These are phyloP conservation scores for Bothriochloa decipiens DNA, from an alignment of 176 grass and related monocot genomes.

Conservation along the genomic window DNA sequence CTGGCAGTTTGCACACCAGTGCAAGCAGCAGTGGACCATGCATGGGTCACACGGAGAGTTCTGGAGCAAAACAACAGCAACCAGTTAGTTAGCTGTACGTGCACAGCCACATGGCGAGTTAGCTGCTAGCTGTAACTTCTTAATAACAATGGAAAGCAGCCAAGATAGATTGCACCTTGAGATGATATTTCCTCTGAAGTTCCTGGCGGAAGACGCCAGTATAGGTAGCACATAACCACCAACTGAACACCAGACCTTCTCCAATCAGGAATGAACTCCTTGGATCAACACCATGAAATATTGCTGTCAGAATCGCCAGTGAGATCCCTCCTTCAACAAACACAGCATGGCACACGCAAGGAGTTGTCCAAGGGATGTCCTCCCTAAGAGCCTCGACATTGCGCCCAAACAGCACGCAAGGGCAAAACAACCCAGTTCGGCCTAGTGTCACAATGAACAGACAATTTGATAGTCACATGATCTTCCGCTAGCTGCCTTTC, in stretches of 20 bases:
- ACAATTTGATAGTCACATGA: constrained; percentile 15
- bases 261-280: constrained; percentile 79
- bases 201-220: constrained; percentile 84
- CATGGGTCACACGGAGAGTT: constrained; percentile 90
- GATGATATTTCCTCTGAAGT: constrained; percentile 95
- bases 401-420: constrained; percentile 88
- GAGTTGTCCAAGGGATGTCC: constrained; percentile 77
- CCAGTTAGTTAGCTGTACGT: constrained; percentile 20
- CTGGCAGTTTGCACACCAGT: constrained; percentile 95
- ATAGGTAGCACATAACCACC: constrained; percentile 95
- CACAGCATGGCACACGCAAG: constrained; percentile 89
- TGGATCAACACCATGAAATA: constrained; percentile 86
- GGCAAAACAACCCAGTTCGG: constrained; percentile 86
- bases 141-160: neutral
- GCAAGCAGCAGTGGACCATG: constrained; percentile 89
- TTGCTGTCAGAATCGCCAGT: constrained; percentile 70
- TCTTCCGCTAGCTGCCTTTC: neutral
- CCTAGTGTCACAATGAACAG: constrained; percentile 47
- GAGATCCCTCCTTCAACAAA: constrained; percentile 91
- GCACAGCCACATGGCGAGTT: neutral
- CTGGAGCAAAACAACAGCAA: constrained; percentile 45
- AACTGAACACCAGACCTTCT: constrained; percentile 82
- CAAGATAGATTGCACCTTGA: constrained; percentile 54
- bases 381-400: constrained; percentile 83
- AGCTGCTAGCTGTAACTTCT: neutral